Conservation (phyloP, 164 flowering plant genomes). For the Sextonia rubra region DNA sequence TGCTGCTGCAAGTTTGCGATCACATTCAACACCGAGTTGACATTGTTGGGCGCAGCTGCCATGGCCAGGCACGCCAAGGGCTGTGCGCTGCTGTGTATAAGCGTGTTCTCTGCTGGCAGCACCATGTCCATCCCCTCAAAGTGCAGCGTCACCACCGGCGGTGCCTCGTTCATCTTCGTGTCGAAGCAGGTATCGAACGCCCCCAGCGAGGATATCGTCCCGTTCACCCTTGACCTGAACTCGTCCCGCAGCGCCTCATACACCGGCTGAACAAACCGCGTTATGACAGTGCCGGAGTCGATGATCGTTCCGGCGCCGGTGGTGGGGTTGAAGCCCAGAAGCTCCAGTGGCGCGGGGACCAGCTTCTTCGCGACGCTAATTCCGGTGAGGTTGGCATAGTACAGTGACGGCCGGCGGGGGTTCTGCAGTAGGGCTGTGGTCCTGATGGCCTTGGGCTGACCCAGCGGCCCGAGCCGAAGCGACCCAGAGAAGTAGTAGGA, state of each 20-base stretch:
- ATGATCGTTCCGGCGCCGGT: constrained; percentile 86
- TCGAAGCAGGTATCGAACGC: constrained; percentile 83
- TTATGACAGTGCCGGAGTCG: constrained; percentile 86
- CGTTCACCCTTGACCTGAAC: constrained; percentile 49
- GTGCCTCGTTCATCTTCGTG: constrained; percentile 28
- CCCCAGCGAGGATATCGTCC: constrained; percentile 54
- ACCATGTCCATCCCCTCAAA: constrained; percentile 59
- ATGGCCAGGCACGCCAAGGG: constrained; percentile 73
- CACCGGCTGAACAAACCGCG: constrained; percentile 65
- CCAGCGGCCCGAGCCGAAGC: constrained; percentile 65
- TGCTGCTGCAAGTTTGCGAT: constrained; percentile 92
- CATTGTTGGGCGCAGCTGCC: constrained; percentile 76
- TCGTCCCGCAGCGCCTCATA: constrained; percentile 60
- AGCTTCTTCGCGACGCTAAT: constrained; percentile 52
- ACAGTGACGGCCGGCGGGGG: constrained; percentile 78
- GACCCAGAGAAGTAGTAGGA: constrained; percentile 90
- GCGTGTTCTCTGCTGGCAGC: constrained; percentile 68
- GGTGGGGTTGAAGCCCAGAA: constrained; percentile 51
- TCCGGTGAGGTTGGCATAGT: constrained; percentile 83
- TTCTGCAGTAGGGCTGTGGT: constrained; percentile 77
- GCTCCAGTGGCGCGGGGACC: constrained; percentile 43
- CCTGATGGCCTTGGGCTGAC: constrained; percentile 62
- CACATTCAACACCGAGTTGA: constrained; percentile 68
- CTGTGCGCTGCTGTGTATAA: constrained; percentile 77
- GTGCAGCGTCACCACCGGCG: constrained; percentile 59